Conservation (phyloP, 1,284 basidiomycete genomes). For the Cutaneotrichosporon cavernicola region DNA sequence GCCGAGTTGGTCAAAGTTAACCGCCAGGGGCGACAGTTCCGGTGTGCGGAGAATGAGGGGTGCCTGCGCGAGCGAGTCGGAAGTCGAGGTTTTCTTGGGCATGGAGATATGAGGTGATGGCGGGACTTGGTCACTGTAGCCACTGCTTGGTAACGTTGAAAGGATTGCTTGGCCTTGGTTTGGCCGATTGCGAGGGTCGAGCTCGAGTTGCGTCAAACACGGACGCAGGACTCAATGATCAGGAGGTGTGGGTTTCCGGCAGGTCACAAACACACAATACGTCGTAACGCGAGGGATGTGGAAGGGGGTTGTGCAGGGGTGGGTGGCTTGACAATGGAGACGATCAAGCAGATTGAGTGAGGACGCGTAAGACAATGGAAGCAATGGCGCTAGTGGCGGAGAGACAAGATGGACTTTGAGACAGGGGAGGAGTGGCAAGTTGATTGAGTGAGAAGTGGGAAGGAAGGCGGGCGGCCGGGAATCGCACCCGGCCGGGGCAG, state of each 20-base stretch:
- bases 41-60: conserved; percentile 6
- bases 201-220: not conserved
- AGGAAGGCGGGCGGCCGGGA: conserved; percentile 22
- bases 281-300: not conserved
- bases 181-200: not conserved
- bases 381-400: not conserved
- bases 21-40: not conserved
- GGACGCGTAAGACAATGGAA: not conserved
- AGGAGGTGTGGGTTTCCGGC: not conserved
- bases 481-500: conserved; percentile 27
- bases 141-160: not conserved
- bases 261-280: not conserved
- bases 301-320: not conserved
- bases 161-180: conserved; percentile 1
- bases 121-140: conserved; percentile 5
- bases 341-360: not conserved
- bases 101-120: conserved; percentile 1
- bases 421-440: conserved; percentile 1
- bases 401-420: not conserved
- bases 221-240: not conserved
- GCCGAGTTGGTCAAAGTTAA: conserved; percentile 4
- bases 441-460: not conserved
- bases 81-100: not conserved
- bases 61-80: not conserved
- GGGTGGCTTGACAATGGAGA: not conserved